A percentile compares a stretch with the other conserved stretches of the same genome.
Conservation (phyloP, 257 asterid species). For the Capsicum rhomboideum region DNA sequence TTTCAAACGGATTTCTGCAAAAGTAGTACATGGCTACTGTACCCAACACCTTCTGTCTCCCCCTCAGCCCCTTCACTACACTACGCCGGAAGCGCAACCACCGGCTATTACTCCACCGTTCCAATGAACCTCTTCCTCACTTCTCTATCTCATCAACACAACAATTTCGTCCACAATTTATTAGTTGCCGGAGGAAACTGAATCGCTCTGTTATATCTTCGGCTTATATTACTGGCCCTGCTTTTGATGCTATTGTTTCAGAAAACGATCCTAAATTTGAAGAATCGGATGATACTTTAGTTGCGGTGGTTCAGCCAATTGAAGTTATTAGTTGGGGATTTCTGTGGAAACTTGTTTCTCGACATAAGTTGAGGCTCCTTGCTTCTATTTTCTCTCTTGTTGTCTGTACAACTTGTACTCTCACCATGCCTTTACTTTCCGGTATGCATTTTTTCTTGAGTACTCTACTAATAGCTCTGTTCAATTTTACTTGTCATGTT, state of each 20-base stretch:
- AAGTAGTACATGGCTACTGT: not conserved
- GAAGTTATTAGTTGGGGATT: conserved; percentile 79
- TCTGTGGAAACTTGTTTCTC: conserved; percentile 56
- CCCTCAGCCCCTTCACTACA: not conserved
- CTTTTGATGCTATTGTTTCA: conserved; percentile 61
- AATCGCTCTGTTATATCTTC: conserved; percentile 6
- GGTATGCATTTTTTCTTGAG: conserved; percentile 26
- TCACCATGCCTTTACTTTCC: conserved; percentile 72
- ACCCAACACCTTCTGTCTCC: not conserved
- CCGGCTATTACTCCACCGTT: not conserved
- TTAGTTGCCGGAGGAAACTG: conserved; percentile 3
- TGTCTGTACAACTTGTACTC: conserved; percentile 65
- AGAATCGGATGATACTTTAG: conserved; percentile 18
- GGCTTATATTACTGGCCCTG: conserved; percentile 77
- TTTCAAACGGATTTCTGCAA: too few species aligned
- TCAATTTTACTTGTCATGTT: not conserved
- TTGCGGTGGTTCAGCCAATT: conserved; percentile 30
- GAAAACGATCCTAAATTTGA: conserved; percentile 56
- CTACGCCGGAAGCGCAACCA: not conserved
- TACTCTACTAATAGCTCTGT: not conserved
- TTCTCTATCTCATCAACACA: not conserved
- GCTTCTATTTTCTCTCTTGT: conserved; percentile 49
- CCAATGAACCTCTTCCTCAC: not conserved
- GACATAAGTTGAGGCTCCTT: conserved; percentile 62
- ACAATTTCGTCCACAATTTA: not conserved